Conservation (phyloP, 441 rosid genomes). For the Omphalea diandra region DNA sequence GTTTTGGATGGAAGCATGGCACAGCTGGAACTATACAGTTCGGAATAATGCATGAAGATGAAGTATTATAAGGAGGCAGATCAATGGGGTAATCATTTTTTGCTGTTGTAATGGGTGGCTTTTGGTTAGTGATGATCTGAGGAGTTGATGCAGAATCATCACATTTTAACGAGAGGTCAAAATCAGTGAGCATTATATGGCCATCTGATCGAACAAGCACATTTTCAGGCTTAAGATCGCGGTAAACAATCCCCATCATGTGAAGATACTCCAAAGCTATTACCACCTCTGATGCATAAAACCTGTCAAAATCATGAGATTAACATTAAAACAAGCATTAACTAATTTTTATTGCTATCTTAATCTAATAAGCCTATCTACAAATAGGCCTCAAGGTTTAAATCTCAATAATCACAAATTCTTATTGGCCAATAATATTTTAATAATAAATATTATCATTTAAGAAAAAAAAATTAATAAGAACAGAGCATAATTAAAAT, state of each 20-base stretch:
- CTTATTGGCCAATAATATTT: too few relatives aligned
- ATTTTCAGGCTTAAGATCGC: conserved; percentile 90
- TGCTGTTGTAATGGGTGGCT: conserved; percentile 25
- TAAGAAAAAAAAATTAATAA: too few relatives aligned
- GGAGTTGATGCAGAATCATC: conserved; percentile 67
- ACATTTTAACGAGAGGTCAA: conserved; percentile 84
- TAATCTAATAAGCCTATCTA: too few relatives aligned
- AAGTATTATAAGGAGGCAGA: conserved; percentile 43
- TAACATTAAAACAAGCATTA: neutral
- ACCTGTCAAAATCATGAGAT: conserved; percentile 36
- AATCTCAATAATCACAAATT: too few relatives aligned
- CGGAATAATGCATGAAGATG: conserved; percentile 81
- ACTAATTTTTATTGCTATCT: too few relatives aligned
- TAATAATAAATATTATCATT: too few relatives aligned
- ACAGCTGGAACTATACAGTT: conserved; percentile 82
- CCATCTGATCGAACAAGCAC: conserved; percentile 82
- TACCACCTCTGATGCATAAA: conserved; percentile 79
- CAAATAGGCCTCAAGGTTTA: too few relatives aligned
- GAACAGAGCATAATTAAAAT: too few relatives aligned
- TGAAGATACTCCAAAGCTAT: conserved; percentile 91
- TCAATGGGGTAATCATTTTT: conserved; percentile 32
- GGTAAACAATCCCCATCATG: conserved; percentile 91
- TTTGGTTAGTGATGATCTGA: conserved; percentile 45
- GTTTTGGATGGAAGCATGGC: conserved; percentile 72
- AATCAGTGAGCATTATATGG: conserved; percentile 90